Evolutionary conservation across 164 flowering plant species (phyloP).

Genomic region (Cinnamomum micranthum): DNA sequence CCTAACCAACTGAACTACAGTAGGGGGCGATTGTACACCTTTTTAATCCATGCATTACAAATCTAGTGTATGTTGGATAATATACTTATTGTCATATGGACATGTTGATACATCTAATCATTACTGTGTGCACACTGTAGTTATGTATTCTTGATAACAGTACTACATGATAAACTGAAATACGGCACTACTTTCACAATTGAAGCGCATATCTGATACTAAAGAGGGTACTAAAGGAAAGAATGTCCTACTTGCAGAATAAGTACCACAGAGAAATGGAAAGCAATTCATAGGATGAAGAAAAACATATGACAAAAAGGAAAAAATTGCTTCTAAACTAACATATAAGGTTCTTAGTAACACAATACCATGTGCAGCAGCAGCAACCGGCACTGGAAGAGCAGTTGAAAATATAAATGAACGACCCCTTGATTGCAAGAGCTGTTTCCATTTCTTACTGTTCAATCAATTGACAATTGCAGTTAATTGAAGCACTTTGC

Average conservation of each 20-base stretch:
- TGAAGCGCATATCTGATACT: background rate
- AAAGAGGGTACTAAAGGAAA: background rate
- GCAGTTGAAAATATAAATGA: slow-evolving; percentile 92
- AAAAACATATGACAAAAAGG: background rate
- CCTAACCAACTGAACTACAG: too few relatives aligned
- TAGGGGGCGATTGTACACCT: too few relatives aligned
- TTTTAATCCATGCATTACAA: too few relatives aligned
- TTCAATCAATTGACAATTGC: slow-evolving; percentile 6
- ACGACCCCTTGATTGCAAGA: slow-evolving; percentile 81
- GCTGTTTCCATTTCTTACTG: slow-evolving; percentile 90
- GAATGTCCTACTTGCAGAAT: too few relatives aligned
- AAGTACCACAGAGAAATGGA: too few relatives aligned
- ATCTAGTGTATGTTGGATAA: too few relatives aligned
- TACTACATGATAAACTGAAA: background rate
- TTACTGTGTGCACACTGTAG: too few relatives aligned
- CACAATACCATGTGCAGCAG: slow-evolving; percentile 77
- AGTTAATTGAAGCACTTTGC: background rate
- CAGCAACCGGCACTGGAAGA: slow-evolving; percentile 68
- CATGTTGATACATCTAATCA: too few relatives aligned
- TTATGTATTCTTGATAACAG: background rate
- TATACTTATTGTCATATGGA: too few relatives aligned
- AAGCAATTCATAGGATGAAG: too few relatives aligned
- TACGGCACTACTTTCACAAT: background rate
- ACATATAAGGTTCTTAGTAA: slow-evolving; percentile 1
- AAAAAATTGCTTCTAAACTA: background rate